Conservation (phyloP, 306 rosid genomes). For the Leucaena leucocephala region DNA sequence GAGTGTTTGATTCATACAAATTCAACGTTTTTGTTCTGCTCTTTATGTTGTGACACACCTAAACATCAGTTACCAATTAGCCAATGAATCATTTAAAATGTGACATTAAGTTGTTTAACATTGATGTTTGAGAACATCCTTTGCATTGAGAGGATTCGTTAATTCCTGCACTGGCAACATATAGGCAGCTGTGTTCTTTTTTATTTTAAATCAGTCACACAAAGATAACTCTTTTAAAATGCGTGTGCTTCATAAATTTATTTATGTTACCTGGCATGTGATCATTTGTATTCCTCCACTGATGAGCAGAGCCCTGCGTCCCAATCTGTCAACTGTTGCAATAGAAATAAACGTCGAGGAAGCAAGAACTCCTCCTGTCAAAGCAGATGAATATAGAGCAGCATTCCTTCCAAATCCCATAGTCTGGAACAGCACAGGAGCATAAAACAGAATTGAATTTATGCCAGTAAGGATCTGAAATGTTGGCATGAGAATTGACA, state of each 20-base stretch:
- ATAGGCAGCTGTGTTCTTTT: not conserved
- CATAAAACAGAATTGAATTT: conserved; percentile 50
- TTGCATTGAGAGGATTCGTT: not conserved
- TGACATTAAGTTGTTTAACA: not conserved
- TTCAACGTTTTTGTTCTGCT: too few species aligned
- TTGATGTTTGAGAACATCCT: not conserved
- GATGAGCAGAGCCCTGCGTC: conserved; percentile 72
- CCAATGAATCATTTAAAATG: conserved; percentile 5
- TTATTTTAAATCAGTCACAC: not conserved
- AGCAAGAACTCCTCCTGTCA: conserved; percentile 88
- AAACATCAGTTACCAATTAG: not conserved
- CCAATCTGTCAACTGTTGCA: conserved; percentile 76
- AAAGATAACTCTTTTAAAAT: not conserved
- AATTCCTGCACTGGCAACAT: not conserved
- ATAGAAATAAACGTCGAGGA: conserved; percentile 78
- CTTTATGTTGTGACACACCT: not conserved
- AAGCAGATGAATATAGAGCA: conserved; percentile 78
- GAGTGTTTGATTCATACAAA: too few species aligned
- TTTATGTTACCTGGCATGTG: conserved; percentile 53
- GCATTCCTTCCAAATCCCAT: conserved; percentile 87
- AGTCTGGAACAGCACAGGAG: conserved; percentile 77
- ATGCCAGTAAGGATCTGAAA: conserved; percentile 92
- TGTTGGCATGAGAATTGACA: conserved; percentile 86
- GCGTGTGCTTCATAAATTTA: too few species aligned
- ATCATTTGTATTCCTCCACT: conserved; percentile 92